Percentiles rank a stretch among this genome's conserved stretches.
Conservation (phyloP, 345 rosid species). For the Ceriops decandra region DNA sequence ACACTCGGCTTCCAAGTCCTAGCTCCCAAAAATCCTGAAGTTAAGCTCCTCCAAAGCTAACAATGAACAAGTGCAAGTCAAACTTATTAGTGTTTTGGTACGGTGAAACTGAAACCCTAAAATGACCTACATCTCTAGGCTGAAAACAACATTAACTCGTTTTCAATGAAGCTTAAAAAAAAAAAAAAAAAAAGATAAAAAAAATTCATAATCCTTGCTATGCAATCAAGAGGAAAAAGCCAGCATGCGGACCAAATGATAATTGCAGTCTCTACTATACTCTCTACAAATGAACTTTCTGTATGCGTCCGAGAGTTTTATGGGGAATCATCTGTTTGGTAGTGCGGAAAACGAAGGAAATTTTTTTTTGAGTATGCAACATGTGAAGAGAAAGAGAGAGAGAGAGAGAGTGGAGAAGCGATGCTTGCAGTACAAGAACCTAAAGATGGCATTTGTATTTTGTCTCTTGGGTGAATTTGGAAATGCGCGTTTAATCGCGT, state of each 20-base stretch:
- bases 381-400: background rate
- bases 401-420: too few relatives aligned
- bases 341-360: constrained; percentile 10
- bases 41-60: background rate
- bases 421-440: background rate
- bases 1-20: background rate
- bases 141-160: background rate
- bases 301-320: background rate
- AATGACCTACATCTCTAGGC: background rate
- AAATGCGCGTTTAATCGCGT: too few relatives aligned
- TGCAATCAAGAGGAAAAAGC: background rate
- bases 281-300: background rate
- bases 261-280: background rate
- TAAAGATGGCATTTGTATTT: too few relatives aligned
- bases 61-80: background rate
- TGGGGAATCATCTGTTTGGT: background rate
- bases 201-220: background rate
- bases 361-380: too few relatives aligned
- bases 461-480: too few relatives aligned
- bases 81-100: too few relatives aligned
- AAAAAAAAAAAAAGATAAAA: background rate
- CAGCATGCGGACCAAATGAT: background rate
- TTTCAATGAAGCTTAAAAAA: background rate
- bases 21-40: background rate
- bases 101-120: background rate